A percentile compares a stretch with the other conserved stretches of the same genome.
Conservation (phyloP, 345 rosid species). For the Carallia brachiata region DNA sequence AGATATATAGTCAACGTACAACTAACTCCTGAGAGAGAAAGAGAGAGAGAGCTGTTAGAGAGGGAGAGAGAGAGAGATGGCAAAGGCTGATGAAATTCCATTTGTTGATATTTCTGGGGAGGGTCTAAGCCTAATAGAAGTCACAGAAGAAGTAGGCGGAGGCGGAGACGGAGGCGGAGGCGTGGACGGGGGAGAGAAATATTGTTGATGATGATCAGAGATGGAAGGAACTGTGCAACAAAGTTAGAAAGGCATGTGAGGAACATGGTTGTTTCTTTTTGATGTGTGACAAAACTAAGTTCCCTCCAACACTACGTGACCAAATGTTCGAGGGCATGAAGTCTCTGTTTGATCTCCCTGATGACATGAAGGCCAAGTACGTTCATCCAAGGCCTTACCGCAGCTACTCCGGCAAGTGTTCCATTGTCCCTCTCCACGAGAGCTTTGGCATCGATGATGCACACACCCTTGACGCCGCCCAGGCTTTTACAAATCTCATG, state of each 20-base stretch:
- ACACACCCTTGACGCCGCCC: slow-evolving; percentile 9
- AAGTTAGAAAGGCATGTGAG: slow-evolving; percentile 45
- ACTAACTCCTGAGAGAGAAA: not conserved
- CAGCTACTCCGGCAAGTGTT: slow-evolving; percentile 30
- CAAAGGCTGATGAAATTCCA: slow-evolving; percentile 21
- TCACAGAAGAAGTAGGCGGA: too few relatives aligned
- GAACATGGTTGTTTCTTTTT: slow-evolving; percentile 37
- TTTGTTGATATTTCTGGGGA: slow-evolving; percentile 23
- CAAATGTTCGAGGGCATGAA: slow-evolving; percentile 25
- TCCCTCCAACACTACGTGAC: slow-evolving; percentile 14
- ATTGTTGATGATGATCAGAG: not conserved
- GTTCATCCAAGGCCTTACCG: slow-evolving; percentile 35
- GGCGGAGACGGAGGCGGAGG: too few relatives aligned
- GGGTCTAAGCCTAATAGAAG: not conserved
- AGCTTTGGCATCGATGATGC: slow-evolving; percentile 45
- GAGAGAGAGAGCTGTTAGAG: not conserved
- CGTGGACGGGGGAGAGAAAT: too few relatives aligned
- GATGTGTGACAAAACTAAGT: slow-evolving; percentile 3
- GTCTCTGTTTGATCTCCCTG: slow-evolving; percentile 42
- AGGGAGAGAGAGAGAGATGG: slow-evolving; percentile 7
- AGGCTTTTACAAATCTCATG: slow-evolving; percentile 39
- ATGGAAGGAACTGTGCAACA: slow-evolving; percentile 22
- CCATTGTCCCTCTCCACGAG: slow-evolving; percentile 32
- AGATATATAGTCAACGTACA: not conserved
- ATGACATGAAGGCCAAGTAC: slow-evolving; percentile 35